Conservation (phyloP, 345 rosid species). For the Clarkia xantiana region DNA sequence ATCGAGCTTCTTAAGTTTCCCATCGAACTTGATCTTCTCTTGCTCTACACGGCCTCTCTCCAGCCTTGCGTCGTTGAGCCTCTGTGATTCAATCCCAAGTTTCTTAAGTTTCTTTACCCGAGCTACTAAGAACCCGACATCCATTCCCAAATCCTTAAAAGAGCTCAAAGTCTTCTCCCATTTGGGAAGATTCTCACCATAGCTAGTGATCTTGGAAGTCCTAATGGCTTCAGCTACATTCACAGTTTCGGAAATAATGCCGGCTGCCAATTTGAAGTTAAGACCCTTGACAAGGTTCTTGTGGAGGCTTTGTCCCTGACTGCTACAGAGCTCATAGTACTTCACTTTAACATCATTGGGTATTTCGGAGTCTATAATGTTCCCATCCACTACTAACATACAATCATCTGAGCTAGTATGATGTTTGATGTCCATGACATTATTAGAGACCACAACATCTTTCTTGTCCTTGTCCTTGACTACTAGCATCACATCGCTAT, state of each 20-base stretch:
- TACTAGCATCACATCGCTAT: too few relatives aligned
- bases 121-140: constrained; percentile 23
- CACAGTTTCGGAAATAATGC: constrained; percentile 31
- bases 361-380: constrained; percentile 22
- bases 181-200: constrained; percentile 15
- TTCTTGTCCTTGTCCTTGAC: too few relatives aligned
- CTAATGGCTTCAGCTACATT: constrained; percentile 32
- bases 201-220: constrained; percentile 18
- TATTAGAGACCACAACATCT: too few relatives aligned
- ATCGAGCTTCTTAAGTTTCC: constrained; percentile 15
- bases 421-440: constrained; percentile 11
- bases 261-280: constrained; percentile 28
- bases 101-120: constrained; percentile 17
- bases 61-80: constrained; percentile 7
- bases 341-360: constrained; percentile 14
- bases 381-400: constrained; percentile 13
- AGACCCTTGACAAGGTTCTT: constrained; percentile 25
- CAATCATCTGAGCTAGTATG: constrained; percentile 18
- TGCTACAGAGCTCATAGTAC: constrained; percentile 32
- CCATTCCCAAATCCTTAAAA: constrained; percentile 34
- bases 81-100: constrained; percentile 14
- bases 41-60: constrained; percentile 17
- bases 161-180: constrained; percentile 37
- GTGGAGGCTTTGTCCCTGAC: constrained; percentile 28
- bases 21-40: constrained; percentile 19